phyloP scores from a whole-genome alignment of 306 rosid genomes.

The Trifolium pratense region DNA sequence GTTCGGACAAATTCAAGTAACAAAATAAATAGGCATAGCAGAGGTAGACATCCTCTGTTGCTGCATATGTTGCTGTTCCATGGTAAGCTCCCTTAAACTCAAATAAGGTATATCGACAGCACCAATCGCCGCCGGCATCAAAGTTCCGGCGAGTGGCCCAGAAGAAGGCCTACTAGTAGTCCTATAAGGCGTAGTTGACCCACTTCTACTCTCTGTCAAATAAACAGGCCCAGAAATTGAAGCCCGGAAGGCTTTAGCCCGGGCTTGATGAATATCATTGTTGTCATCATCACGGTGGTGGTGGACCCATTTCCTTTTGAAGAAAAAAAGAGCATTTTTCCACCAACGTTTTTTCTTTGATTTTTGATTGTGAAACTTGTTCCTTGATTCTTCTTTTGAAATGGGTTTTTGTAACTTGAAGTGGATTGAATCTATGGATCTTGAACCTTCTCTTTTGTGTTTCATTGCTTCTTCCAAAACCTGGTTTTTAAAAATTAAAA shows the following conservation, averaged over 20 bases:
- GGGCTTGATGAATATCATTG: conserved; percentile 69
- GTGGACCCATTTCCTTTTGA: conserved; percentile 69
- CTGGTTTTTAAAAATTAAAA: conserved; percentile 38
- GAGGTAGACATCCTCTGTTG: conserved; percentile 75
- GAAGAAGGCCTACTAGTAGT: conserved; percentile 61
- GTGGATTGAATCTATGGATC: conserved; percentile 84
- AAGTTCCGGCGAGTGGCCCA: conserved; percentile 73
- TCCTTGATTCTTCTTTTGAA: conserved; percentile 65
- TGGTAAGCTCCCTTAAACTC: conserved; percentile 82
- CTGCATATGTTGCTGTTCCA: conserved; percentile 61
- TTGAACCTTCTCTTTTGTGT: conserved; percentile 66
- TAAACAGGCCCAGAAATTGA: conserved; percentile 87
- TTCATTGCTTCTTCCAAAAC: conserved; percentile 86
- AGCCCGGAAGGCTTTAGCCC: conserved; percentile 75
- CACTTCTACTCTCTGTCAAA: conserved; percentile 74
- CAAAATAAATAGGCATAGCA: conserved; percentile 81
- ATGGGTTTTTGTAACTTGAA: conserved; percentile 91
- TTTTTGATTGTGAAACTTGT: conserved; percentile 42
- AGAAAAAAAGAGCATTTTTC: conserved; percentile 73
- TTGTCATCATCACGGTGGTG: not conserved
- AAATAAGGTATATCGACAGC: conserved; percentile 70
- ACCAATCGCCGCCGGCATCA: conserved; percentile 53
- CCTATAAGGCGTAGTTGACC: conserved; percentile 67
- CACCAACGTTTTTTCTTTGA: conserved; percentile 82
- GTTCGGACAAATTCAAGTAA: conserved; percentile 54